phyloP scores from a whole-genome alignment of 1,139 yeast species.

The Hansenula sp. region DNA sequence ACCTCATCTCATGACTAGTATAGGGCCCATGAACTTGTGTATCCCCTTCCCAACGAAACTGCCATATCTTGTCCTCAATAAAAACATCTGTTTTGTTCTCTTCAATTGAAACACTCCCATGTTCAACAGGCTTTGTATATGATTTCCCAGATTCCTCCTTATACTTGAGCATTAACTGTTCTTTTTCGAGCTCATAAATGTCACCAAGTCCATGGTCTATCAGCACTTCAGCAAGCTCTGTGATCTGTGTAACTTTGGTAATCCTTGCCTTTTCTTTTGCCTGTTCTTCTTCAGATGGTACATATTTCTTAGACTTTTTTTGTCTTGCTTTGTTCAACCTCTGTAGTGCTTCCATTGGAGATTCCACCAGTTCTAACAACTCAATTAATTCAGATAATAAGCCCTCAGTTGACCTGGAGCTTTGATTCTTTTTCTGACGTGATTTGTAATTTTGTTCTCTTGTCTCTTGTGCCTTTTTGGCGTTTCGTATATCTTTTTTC shows the following conservation, averaged over 20 bases:
- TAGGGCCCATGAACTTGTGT: conserved; percentile 58
- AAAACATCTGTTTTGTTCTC: conserved; percentile 10
- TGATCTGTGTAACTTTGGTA: conserved; percentile 34
- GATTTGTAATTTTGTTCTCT: conserved; percentile 18
- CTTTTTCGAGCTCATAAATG: conserved; percentile 54
- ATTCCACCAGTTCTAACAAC: conserved; percentile 55
- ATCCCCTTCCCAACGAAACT: conserved; percentile 55
- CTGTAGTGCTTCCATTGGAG: conserved; percentile 58
- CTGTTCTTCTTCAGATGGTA: conserved; percentile 5
- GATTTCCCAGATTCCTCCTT: conserved; percentile 43
- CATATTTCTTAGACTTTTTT: conserved; percentile 18
- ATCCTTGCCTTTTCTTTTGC: conserved; percentile 25
- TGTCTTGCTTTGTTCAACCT: conserved; percentile 34
- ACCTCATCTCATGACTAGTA: conserved; percentile 48
- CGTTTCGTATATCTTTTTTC: conserved; percentile 43
- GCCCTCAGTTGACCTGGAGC: conserved; percentile 20
- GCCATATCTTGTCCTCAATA: conserved; percentile 42
- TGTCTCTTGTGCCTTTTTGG: conserved; percentile 38
- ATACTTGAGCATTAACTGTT: conserved; percentile 54
- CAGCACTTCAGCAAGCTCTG: conserved; percentile 48
- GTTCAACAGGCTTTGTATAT: conserved; percentile 18
- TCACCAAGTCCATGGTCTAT: conserved; percentile 38
- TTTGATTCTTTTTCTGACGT: conserved; percentile 8
- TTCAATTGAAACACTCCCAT: too few relatives aligned
- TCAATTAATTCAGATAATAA: conserved; percentile 37